These are phyloP conservation scores for Helianthus annuus DNA, from an alignment of 129 eudicot genomes.

Conservation along the genomic window HanXRQr2.0-SUNRISE NC_035445.2:119404193-119404692, in stretches of 20 bases:
- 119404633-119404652: slow-evolving; percentile 27
- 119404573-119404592: slow-evolving; percentile 1
- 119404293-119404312: not conserved
- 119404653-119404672: slow-evolving; percentile 33
- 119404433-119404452: not conserved
- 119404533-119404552: slow-evolving; percentile 12
- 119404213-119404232: slow-evolving; percentile 6
- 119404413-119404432: not conserved
- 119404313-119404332: slow-evolving; percentile 23
- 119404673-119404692: slow-evolving; percentile 34
- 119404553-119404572: slow-evolving; percentile 14
- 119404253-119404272: slow-evolving; percentile 28
- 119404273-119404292: slow-evolving; percentile 13
- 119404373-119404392: slow-evolving; percentile 12
- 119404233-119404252: slow-evolving; percentile 7
- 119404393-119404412: slow-evolving; percentile 14
- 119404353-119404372: slow-evolving; percentile 3
- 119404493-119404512: not conserved
- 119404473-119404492: slow-evolving; percentile 4
- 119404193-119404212: slow-evolving; percentile 14
- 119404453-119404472: slow-evolving; percentile 7
- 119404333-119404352: slow-evolving; percentile 20
- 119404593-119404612: not conserved
- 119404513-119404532: not conserved
- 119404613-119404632: not conserved